These are phyloP conservation scores for Verticillium isaacii DNA, from an alignment of 2,329 filamentous ascomycete genomes.

Conservation along the genomic window DNA sequence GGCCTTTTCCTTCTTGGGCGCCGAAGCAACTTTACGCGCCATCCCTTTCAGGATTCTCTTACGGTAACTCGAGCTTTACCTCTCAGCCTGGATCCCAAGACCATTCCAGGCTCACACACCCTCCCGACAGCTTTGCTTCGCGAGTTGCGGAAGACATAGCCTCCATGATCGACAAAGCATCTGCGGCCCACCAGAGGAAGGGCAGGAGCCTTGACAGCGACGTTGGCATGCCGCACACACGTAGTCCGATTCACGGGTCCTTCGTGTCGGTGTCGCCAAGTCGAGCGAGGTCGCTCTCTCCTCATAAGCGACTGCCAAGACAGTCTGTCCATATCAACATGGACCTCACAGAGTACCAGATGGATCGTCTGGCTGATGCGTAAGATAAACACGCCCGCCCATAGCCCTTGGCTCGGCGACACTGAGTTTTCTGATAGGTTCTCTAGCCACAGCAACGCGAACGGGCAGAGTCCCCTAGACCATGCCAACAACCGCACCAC, in stretches of 20 bases:
- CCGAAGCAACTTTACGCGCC: background rate
- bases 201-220: slow-evolving; percentile 2
- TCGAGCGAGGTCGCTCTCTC: slow-evolving; percentile 29
- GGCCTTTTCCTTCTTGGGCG: slow-evolving; percentile 6
- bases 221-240: slow-evolving; percentile 4
- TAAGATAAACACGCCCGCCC: slow-evolving; percentile 19
- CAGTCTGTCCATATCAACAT: slow-evolving; percentile 41
- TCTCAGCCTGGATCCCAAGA: background rate
- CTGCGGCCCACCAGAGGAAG: slow-evolving; percentile 3
- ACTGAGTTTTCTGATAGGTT: background rate
- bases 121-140: background rate
- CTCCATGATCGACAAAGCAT: background rate
- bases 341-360: slow-evolving; percentile 43
- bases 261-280: slow-evolving; percentile 29
- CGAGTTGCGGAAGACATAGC: background rate
- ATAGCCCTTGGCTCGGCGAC: background rate
- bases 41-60: background rate
- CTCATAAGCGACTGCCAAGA: slow-evolving; percentile 24
- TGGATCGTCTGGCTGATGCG: slow-evolving; percentile 43
- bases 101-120: background rate
- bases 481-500: background rate
- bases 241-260: slow-evolving; percentile 27
- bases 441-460: slow-evolving; percentile 4
- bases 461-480: background rate
- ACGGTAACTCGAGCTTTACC: background rate